Base-by-base conservation (phyloP, 345 rosid genomes). In the Eucalyptus leucophloia region DNA sequence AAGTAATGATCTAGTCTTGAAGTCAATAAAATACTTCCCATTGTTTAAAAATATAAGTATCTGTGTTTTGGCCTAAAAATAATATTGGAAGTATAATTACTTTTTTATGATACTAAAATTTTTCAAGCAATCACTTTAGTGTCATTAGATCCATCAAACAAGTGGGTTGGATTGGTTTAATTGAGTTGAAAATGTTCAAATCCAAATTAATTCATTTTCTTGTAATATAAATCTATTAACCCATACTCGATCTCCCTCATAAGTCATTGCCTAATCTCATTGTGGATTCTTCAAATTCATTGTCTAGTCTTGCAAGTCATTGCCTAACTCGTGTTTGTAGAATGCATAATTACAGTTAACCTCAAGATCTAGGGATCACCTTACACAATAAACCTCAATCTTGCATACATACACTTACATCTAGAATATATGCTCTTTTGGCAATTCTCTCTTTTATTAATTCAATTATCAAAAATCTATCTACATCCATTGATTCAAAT, bases 61-160 rank as follows among this genome's bases (percentile, higher is more conserved):
- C 0, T n/a, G 3, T 65, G 5, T 65, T 65, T 65, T n/a, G 19
- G 5, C 6, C 11, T 0, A 1, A 65, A 65, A n/a, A 8, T 7
- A 3, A 67, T 18, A 67, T 3, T 32, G 3, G 6, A 32, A 67
- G 3, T 16, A 12, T 16, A 4, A 4, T 32, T 32, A 67, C 12
- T 18, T 65, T 62, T n/a, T n/a, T 30, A 65, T 0, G 3, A 30
- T 65, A 30, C 16, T n/a, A 65, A 65, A 30, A 30, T 7, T 30
- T 30, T 65, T 65, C 5, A 14, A 65, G 1, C 34, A n/a, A 65
- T 65, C 72, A 65, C 34, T 30, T 30, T 4, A 15, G 7, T 56
- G 13, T 23, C 28, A 24, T 56, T 28, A 62, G 32, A 62, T 30
- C 32, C 17, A 30, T 62, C 2, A 28, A 62, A 62, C 8, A 3